phyloP scores from a whole-genome alignment of 108 stramenopile genomes.

The Seminavis robusta region DNA sequence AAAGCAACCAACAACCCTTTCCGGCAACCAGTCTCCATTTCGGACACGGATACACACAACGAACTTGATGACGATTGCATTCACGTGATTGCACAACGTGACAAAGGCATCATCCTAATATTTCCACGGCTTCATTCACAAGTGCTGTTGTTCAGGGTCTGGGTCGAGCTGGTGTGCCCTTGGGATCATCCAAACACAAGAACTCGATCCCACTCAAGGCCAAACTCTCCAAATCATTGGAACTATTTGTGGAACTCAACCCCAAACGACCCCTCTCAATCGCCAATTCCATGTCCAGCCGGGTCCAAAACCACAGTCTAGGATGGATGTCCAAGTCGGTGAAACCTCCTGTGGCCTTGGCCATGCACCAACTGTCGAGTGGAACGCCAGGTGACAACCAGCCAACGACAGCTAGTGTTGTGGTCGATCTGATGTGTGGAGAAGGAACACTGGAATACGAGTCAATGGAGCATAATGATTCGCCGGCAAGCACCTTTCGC shows the following conservation, averaged over 20 bases:
- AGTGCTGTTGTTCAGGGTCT: slow-evolving; percentile 17
- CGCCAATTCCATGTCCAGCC: slow-evolving; percentile 19
- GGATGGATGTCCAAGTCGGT: slow-evolving; percentile 46
- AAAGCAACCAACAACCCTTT: no score
- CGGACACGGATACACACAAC: no score
- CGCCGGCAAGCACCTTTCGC: slow-evolving; percentile 13
- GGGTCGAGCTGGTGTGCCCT: slow-evolving; percentile 2
- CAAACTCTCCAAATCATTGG: slow-evolving; percentile 16
- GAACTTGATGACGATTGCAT: no score
- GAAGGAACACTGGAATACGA: slow-evolving; percentile 49
- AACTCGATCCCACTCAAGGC: slow-evolving; percentile 12
- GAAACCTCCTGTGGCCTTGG: slow-evolving; percentile 28
- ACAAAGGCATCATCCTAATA: slow-evolving; percentile 25
- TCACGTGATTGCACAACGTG: slow-evolving; percentile 11
- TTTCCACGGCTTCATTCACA: slow-evolving; percentile 26
- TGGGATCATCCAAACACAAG: slow-evolving; percentile 10
- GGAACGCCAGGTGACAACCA: neutral
- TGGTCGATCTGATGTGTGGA: slow-evolving; percentile 36
- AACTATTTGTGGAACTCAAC: slow-evolving; percentile 35
- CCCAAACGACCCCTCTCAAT: slow-evolving; percentile 31
- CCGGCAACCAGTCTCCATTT: no score
- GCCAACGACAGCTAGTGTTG: slow-evolving; percentile 4
- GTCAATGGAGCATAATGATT: slow-evolving; percentile 7
- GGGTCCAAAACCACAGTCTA: slow-evolving; percentile 30
- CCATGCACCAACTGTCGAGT: slow-evolving; percentile 11